phyloP scores from a whole-genome alignment of 2,329 filamentous ascomycete genomes.

The Colletotrichum sp. region DNA sequence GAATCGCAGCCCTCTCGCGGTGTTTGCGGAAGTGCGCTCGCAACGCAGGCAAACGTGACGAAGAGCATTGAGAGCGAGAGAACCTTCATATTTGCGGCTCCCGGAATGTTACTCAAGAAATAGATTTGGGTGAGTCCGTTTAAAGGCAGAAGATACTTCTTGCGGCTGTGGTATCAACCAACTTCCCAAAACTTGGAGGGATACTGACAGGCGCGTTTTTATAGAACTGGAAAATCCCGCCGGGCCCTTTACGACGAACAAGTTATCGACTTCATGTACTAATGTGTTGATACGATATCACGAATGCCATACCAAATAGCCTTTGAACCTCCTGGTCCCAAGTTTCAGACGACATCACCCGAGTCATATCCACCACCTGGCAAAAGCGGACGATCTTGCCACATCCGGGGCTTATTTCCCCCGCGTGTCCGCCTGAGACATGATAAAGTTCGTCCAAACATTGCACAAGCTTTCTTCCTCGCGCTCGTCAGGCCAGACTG shows the following conservation, averaged over 20 bases:
- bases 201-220: neutral
- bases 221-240: rapidly evolving
- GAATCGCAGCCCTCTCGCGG: neutral
- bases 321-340: neutral
- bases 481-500: neutral
- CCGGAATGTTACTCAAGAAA: neutral
- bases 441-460: neutral
- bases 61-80: neutral
- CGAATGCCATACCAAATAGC: neutral
- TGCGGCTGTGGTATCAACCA: neutral
- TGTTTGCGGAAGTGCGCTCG: neutral
- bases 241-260: neutral
- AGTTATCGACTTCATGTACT: neutral
- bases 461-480: rapidly evolving
- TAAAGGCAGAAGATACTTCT: neutral
- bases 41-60: neutral
- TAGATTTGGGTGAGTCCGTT: neutral
- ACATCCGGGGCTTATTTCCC: neutral
- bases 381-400: neutral
- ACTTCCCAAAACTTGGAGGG: neutral
- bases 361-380: neutral
- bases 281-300: rapidly evolving
- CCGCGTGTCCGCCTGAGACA: neutral
- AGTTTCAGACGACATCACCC: neutral
- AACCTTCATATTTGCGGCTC: neutral